These are phyloP conservation scores for Camellia oleifera DNA, from an alignment of 179 eudicot species.

Conservation along the genomic window DNA sequence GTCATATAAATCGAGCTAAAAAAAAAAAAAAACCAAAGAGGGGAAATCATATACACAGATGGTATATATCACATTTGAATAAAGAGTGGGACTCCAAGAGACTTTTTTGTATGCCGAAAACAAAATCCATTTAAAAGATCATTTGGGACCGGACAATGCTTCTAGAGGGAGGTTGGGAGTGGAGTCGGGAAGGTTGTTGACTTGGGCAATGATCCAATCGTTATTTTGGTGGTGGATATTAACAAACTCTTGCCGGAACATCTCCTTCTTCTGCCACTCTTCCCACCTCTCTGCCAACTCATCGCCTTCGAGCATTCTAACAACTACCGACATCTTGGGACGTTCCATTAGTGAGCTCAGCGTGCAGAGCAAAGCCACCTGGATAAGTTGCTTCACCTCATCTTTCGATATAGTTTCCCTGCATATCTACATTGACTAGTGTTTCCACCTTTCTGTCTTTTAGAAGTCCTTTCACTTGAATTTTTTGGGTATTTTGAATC, in stretches of 20 bases:
- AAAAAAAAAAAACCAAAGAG: not conserved
- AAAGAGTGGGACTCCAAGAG: no score
- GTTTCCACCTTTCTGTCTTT: not conserved
- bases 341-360: not conserved
- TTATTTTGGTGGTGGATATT: not conserved
- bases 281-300: constrained; percentile 8
- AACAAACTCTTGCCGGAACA: no score
- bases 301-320: constrained; percentile 10
- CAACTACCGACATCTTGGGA: constrained; percentile 14
- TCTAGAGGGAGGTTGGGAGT: not conserved
- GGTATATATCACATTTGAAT: not conserved
- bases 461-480: constrained; percentile 8
- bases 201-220: not conserved
- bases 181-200: not conserved
- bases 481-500: not conserved
- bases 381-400: constrained; percentile 2
- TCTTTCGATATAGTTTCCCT: not conserved
- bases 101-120: not conserved
- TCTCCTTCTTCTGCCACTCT: constrained; percentile 6
- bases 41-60: constrained; percentile 18
- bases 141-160: constrained; percentile 7
- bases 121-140: not conserved
- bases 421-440: not conserved
- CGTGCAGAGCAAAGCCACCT: constrained; percentile 11
- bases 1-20: not conserved